Conservation (phyloP, 2,329 filamentous ascomycete genomes). For the Botrytis galanthina region DNA sequence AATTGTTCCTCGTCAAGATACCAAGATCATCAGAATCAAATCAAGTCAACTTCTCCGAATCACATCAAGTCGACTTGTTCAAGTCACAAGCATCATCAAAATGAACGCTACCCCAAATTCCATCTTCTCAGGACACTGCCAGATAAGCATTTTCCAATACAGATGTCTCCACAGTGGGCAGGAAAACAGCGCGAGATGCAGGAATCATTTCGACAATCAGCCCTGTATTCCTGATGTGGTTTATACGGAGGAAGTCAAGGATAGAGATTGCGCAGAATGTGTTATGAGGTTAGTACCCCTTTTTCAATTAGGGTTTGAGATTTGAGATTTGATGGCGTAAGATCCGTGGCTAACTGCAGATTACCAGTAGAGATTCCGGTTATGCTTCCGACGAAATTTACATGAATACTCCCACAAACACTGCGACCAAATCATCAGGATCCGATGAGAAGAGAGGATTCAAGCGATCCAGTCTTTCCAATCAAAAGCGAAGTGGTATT, state of each 20-base stretch:
- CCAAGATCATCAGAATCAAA: neutral
- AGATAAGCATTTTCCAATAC: neutral
- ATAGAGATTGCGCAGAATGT: neutral
- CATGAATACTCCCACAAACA: neutral
- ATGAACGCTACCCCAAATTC: neutral
- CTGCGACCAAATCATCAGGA: neutral
- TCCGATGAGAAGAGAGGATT: neutral
- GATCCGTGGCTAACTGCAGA: neutral
- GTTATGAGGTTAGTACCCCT: neutral
- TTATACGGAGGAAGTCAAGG: neutral
- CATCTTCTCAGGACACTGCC: neutral
- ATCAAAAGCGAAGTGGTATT: neutral
- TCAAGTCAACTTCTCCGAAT: neutral
- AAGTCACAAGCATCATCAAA: neutral
- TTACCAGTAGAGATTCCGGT: neutral
- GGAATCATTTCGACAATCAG: accelerated
- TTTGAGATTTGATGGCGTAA: neutral
- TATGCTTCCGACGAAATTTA: neutral
- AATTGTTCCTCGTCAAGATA: neutral
- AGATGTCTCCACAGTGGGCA: neutral
- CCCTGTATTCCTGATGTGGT: neutral
- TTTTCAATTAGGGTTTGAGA: too few relatives aligned
- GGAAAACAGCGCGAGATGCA: neutral
- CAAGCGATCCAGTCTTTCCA: neutral
- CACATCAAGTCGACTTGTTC: neutral